A percentile compares a stretch with the other conserved stretches of the same genome.
phyloP scores from a whole-genome alignment of 2,329 filamentous ascomycete species.

The Trichoderma breve region DNA sequence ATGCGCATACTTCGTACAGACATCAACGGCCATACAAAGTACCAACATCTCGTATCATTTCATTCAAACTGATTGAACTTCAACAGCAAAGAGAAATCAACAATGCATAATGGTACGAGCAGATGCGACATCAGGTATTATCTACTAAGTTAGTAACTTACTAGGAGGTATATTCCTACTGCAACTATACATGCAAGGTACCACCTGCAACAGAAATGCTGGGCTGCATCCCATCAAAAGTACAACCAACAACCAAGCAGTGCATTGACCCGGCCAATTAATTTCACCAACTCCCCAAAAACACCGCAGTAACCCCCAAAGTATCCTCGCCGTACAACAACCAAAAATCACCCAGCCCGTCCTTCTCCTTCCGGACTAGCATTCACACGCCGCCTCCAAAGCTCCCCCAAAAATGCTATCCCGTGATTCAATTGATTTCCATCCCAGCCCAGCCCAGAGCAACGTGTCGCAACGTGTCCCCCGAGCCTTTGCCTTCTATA shows the following conservation, averaged over 20 bases:
- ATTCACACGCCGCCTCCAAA: background rate
- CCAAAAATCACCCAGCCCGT: background rate
- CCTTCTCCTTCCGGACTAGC: conserved; percentile 21
- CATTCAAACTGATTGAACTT: no score
- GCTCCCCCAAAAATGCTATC: background rate
- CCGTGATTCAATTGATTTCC: background rate
- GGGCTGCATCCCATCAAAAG: background rate
- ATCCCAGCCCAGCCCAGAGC: background rate
- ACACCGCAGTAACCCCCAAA: background rate
- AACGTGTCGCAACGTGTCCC: conserved; percentile 6
- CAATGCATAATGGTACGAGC: no score
- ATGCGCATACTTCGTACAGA: no score
- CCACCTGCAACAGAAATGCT: background rate
- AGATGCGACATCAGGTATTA: background rate
- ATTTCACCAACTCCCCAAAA: background rate
- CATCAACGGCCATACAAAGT: background rate
- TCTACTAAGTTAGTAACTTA: no score
- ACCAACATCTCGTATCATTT: background rate
- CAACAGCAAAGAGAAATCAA: no score
- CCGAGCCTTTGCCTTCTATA: background rate
- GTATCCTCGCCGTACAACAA: background rate
- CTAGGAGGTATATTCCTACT: background rate
- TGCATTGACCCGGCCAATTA: conserved; percentile 3
- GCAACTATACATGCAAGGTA: background rate
- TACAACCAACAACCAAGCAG: background rate